Evolutionary conservation across 2,329 filamentous ascomycete genomes (phyloP).

Genomic region (Thelonectria rubi): DNA sequence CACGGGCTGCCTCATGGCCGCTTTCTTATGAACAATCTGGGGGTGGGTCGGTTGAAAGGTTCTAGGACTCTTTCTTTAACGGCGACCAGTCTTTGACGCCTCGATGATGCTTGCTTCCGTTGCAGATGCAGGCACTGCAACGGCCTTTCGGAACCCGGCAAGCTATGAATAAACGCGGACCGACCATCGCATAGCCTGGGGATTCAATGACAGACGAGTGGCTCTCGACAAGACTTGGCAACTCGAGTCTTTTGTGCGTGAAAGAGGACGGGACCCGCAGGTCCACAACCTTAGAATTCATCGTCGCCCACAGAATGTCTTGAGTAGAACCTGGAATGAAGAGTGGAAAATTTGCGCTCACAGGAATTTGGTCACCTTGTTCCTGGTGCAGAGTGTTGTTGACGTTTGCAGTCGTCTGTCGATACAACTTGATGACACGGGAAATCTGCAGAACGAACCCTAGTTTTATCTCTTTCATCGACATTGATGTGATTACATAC

Average conservation of each 20-base stretch:
- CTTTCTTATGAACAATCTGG: background rate
- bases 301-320: background rate
- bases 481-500: background rate
- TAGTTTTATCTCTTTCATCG: background rate
- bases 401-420: background rate
- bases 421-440: background rate
- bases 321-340: slow-evolving; percentile 12
- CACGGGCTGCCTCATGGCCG: slow-evolving; percentile 4
- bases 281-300: background rate
- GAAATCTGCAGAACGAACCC: background rate
- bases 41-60: background rate
- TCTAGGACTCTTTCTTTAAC: background rate
- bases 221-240: background rate
- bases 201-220: background rate
- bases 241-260: background rate
- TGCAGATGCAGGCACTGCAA: background rate
- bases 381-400: background rate
- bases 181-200: background rate
- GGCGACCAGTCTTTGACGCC: background rate
- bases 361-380: background rate
- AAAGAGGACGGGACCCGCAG: background rate
- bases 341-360: background rate
- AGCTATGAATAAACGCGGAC: background rate
- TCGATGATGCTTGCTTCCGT: background rate
- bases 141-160: background rate